Base-by-base conservation (phyloP, 1,139 yeast genomes). In the Yarrowia galli region DNA sequence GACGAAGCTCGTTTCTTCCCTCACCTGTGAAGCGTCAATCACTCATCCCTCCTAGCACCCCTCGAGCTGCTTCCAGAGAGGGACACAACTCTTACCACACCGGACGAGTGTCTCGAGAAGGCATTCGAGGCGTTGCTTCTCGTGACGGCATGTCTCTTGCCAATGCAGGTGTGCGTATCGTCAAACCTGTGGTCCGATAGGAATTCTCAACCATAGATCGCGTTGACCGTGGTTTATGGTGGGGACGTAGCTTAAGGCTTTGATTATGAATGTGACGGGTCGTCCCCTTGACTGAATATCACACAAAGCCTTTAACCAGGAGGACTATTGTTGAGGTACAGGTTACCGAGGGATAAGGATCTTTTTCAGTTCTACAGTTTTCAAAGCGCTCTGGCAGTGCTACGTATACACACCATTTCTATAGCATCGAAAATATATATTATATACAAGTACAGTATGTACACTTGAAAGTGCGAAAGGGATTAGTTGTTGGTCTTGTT, bases 191-290 rank as follows among this genome's bases (percentile, higher is more conserved):
- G 16, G 22, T 38, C 40, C 64, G 64, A 51, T 58, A 43, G 61
- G 61, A 54, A 54, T 54, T 54, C 61, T 40, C 61, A 40, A 54
- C 61, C 61, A 54, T 54, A 54, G 61, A 54, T 54, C 61, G 61
- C 61, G 61, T 54, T 54, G 61, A 40, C 46, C 61, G 61, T 54
- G 61, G 61, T 28, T 28, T 54, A 40, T 54, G 61, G 61, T 54
- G 61, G 61, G 61, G 61, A 40, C 61, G 61, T 54, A 54, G 61
- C 61, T 40, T 54, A 35, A 54, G 61, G 46, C 61, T 54, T 54
- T 54, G 61, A 53, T 32, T 18, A 16, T 20, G 7, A 40, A 13
- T 28, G 42, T 35, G 42, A 51, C 58, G 9, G 42, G 48, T 22
- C 32, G 51, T 46, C 40, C 60, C 32, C 20, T 38, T 38, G 60